phyloP scores from a whole-genome alignment of 139 green algal genomes.

The Micromonas pusilla region DNA sequence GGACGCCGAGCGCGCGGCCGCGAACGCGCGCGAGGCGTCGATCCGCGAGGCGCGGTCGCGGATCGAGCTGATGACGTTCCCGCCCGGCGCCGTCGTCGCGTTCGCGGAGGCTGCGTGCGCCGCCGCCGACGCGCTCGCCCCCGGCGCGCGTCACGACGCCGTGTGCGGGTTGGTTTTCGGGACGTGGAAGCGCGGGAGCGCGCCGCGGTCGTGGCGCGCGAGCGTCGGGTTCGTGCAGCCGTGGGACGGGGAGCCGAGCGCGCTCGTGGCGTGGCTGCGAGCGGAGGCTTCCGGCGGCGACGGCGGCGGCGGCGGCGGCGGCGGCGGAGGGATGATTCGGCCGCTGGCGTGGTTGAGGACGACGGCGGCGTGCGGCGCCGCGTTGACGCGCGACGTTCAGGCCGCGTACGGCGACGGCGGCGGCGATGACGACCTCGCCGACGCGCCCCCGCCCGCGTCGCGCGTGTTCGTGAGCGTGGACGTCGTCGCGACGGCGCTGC shows the following conservation, averaged over 20 bases:
- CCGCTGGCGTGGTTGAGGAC: neutral
- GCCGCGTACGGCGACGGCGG: neutral
- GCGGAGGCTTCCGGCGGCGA: neutral
- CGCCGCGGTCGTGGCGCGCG: neutral
- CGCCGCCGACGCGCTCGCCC: no score
- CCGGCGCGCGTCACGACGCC: no score
- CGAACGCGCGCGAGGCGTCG: no score
- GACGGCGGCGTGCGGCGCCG: neutral
- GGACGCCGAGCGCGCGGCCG: no score
- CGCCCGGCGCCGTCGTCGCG: no score
- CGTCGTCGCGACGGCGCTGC: neutral
- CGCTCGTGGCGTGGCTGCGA: neutral
- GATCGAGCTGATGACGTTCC: no score
- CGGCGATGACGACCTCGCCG: neutral
- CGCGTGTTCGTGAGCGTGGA: neutral
- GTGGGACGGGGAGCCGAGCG: neutral
- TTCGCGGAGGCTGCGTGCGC: no score
- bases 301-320: neutral
- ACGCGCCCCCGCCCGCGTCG: neutral
- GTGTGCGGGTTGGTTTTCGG: neutral
- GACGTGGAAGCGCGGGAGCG: neutral
- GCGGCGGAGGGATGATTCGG: neutral
- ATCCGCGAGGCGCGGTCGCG: no score
- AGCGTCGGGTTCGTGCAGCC: constrained; percentile 9
- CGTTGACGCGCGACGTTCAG: neutral